These are phyloP conservation scores for Infundibulicybe gibba DNA, from an alignment of 768 basidiomycete genomes.

Conservation along the genomic window DNA sequence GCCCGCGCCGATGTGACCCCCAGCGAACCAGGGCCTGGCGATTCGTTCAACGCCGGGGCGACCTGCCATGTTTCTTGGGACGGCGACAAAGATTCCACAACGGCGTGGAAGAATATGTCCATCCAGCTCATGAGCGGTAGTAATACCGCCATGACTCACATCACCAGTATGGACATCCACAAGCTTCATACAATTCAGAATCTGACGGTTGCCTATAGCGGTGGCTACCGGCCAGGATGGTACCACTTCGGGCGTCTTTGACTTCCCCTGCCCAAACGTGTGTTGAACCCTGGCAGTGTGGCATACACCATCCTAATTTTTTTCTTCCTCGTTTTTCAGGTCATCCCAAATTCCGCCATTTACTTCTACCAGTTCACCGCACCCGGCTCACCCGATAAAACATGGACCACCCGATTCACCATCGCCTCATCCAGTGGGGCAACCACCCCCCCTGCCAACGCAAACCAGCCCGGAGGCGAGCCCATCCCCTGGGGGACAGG, in stretches of 20 bases:
- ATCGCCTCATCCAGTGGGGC: constrained; percentile 52
- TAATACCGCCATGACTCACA: constrained; percentile 63
- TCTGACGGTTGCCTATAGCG: constrained; percentile 35
- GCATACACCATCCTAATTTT: neutral
- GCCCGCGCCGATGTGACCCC: constrained; percentile 61
- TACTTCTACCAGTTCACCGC: constrained; percentile 82
- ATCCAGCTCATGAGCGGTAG: constrained; percentile 81
- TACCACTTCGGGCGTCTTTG: constrained; percentile 45
- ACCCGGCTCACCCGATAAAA: constrained; percentile 29
- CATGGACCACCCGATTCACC: constrained; percentile 78
- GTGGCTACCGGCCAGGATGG: constrained; percentile 62
- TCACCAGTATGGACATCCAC: constrained; percentile 50
- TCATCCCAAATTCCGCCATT: constrained; percentile 58
- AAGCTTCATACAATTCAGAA: neutral
- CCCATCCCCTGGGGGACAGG: constrained; percentile 69
- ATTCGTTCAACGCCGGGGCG: constrained; percentile 52
- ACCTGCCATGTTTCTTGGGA: constrained; percentile 58
- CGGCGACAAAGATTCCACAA: constrained; percentile 45
- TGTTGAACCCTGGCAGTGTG: constrained; percentile 10
- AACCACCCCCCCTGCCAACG: constrained; percentile 44
- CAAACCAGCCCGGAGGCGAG: constrained; percentile 48
- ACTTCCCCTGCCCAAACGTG: constrained; percentile 67
- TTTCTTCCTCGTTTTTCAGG: constrained; percentile 31
- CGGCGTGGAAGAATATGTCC: constrained; percentile 65
- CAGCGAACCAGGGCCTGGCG: constrained; percentile 54